Evolutionary conservation across 352 stramenopile species (phyloP), one percentile per base, ranked within the genome.

Genomic region (Saprolegnia parasitica): DNA sequence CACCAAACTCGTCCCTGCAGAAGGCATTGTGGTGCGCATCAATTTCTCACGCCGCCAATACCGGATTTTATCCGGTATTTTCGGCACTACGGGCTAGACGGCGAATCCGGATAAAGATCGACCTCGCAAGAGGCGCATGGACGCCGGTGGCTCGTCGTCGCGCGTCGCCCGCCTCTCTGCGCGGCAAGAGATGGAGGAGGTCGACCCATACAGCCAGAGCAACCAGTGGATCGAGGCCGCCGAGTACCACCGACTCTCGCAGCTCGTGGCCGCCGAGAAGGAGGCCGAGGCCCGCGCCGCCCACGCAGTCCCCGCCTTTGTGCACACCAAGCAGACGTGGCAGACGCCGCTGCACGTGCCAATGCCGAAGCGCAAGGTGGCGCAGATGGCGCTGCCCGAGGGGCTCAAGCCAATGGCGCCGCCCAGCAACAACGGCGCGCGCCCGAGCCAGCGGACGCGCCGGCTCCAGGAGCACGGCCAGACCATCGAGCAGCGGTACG

Each of bases 311-410:
- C 63, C 45, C 24, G n/a, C 52, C 26, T 24, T 56, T 23, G 56
- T 62, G 26, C 63, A 52, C 54, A 62, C n/a, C 45, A 46, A 24
- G 10, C 82, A 89, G 60, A 84, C 78, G 32, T 91, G 84, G 84
- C 71, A 89, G 45, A 80, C 84, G 1, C 80, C 76, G 1, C 64
- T 89, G 18, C 79, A 81, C n/a, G 79, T 90, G 0, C 81, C 84
- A 9, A 66, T 91, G 1, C 45, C 76, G 0, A 83, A 89, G 72
- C 81, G 81, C 55, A 91, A 91, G 49, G 65, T 88, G 39, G 79
- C 63, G 18, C 23, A 70, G 10, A 24, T 91, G 56, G 66, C 81
- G 23, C 58, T 78, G 0, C 79, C 78, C 2, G 73, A 72, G 47
- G 78, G 86, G 52, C 86, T 89, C 63, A 72, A 74, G 2, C 64